These are phyloP conservation scores for Cyclotella cryptica DNA, from an alignment of 108 stramenopile species.

Conservation along the genomic window DNA sequence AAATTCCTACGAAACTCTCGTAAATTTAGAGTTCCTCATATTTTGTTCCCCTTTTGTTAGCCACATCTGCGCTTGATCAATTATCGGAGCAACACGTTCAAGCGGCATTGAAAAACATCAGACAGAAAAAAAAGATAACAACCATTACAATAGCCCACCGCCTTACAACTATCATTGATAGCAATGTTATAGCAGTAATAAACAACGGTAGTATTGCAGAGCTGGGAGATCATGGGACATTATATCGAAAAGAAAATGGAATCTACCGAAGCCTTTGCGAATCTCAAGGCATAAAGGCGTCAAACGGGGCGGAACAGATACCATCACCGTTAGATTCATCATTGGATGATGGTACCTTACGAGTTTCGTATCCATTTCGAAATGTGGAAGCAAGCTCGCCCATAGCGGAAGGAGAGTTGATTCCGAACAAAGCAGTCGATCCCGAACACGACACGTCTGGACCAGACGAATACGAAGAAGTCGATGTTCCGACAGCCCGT, in stretches of 20 bases:
- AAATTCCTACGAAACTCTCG: too few species aligned
- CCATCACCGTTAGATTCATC: background rate
- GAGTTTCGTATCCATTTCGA: background rate
- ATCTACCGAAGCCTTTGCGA: conserved; percentile 43
- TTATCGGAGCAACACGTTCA: conserved; percentile 66
- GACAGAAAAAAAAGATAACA: conserved; percentile 62
- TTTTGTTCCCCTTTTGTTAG: too few species aligned
- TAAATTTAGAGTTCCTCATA: too few species aligned
- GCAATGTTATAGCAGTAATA: conserved; percentile 89
- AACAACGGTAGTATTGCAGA: conserved; percentile 87
- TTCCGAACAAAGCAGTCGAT: background rate
- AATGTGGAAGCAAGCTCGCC: background rate
- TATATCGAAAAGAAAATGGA: conserved; percentile 41
- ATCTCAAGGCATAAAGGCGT: conserved; percentile 24
- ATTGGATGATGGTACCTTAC: background rate
- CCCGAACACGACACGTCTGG: background rate
- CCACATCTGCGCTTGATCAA: conserved; percentile 72
- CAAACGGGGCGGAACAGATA: background rate
- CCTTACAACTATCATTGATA: conserved; percentile 92
- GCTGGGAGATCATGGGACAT: conserved; percentile 60
- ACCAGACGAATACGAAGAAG: conserved; percentile 17
- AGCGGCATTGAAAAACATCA: conserved; percentile 50
- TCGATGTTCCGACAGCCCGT: conserved; percentile 9
- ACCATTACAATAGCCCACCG: conserved; percentile 93
- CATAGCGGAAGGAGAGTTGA: background rate